Percentiles rank a stretch among this genome's conserved stretches.
These are phyloP conservation scores for Tillandsia fasciculata DNA, from an alignment of 176 grass and related monocot species.

Conservation along the genomic window DNA sequence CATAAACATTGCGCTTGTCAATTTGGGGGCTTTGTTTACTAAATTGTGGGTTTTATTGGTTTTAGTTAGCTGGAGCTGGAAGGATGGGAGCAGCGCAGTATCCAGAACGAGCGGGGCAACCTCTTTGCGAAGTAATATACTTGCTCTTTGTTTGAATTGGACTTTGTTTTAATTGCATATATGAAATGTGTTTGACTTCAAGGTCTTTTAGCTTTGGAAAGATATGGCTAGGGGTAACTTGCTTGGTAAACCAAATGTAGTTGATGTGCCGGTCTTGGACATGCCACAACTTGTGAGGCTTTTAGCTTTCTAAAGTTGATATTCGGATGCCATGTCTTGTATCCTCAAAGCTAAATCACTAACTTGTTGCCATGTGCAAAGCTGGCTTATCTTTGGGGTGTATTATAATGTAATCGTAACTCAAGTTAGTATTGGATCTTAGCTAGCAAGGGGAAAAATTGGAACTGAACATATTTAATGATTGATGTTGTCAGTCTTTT, in stretches of 20 bases:
- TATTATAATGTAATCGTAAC: background rate
- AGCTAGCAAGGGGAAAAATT: no score
- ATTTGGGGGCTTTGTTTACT: background rate
- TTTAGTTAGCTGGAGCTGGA: conserved; percentile 23
- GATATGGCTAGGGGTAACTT: no score
- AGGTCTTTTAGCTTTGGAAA: no score
- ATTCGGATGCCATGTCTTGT: no score
- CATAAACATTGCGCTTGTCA: background rate
- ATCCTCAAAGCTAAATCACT: no score
- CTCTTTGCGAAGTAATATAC: conserved; percentile 57
- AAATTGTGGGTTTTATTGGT: background rate
- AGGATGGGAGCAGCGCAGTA: conserved; percentile 34
- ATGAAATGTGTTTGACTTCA: background rate
- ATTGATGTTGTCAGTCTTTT: no score
- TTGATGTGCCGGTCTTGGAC: no score
- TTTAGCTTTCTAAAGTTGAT: no score
- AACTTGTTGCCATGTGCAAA: background rate
- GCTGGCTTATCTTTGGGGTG: background rate
- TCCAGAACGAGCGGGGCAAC: conserved; percentile 58
- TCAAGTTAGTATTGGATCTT: no score
- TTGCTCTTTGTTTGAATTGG: conserved; percentile 6
- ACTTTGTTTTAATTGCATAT: background rate
- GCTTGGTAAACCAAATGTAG: no score
- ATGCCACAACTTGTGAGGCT: no score
- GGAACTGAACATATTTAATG: no score